These are phyloP conservation scores for Guadua angustifolia DNA, from an alignment of 176 grass and related monocot species.

Conservation along the genomic window DNA sequence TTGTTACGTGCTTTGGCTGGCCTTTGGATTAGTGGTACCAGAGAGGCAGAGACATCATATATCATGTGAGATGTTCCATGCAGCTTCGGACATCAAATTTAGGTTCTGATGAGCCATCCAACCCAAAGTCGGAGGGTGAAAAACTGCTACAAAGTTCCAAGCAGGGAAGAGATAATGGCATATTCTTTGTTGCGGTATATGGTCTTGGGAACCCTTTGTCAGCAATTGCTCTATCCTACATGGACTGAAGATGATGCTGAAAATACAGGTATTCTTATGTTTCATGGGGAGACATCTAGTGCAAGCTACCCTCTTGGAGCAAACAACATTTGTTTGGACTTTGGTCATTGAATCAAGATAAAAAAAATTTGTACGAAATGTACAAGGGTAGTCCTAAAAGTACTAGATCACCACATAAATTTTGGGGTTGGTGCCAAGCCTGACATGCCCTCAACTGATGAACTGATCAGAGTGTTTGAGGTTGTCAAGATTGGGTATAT, in stretches of 20 bases:
- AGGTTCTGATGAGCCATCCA: constrained; percentile 51
- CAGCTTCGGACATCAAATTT: constrained; percentile 43
- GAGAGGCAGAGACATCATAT: constrained; percentile 78
- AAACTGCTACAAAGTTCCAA: constrained; percentile 60
- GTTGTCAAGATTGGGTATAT: constrained; percentile 76
- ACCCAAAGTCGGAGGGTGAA: constrained; percentile 49
- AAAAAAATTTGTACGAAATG: constrained; percentile 22
- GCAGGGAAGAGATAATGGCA: constrained; percentile 73
- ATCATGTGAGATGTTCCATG: constrained; percentile 57
- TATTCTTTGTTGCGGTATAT: constrained; percentile 96
- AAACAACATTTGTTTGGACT: neutral
- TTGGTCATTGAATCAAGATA: neutral
- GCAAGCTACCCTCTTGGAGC: neutral
- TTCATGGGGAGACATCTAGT: neutral
- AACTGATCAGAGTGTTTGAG: constrained; percentile 77
- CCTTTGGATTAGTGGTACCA: constrained; percentile 85
- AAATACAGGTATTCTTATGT: constrained; percentile 49
- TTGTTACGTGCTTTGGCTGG: constrained; percentile 92
- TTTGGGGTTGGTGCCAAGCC: constrained; percentile 38
- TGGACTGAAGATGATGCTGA: constrained; percentile 77
- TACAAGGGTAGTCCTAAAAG: neutral
- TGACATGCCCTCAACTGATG: constrained; percentile 68
- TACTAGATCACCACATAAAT: neutral
- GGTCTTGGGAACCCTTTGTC: constrained; percentile 91
- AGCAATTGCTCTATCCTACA: constrained; percentile 94